Conservation (phyloP, 78 protist genomes). For the Bodo saltans region DNA sequence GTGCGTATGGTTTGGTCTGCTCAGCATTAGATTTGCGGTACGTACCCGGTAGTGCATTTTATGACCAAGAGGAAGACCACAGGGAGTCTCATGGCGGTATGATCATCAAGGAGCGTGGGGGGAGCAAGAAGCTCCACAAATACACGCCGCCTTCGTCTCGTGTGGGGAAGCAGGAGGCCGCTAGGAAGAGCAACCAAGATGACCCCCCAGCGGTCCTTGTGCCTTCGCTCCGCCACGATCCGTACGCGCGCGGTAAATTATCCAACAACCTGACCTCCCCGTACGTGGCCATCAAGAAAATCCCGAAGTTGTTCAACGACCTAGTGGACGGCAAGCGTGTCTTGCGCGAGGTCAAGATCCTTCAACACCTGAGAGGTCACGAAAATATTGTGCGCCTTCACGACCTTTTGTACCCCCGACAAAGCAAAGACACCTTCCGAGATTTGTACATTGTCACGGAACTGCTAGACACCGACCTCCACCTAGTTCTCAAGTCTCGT, state of each 20-base stretch:
- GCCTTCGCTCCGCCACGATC: no score
- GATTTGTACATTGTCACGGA: conserved; percentile 77
- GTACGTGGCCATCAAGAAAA: conserved; percentile 91
- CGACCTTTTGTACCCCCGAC: conserved; percentile 4
- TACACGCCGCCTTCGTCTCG: no score
- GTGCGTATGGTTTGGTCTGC: conserved; percentile 78
- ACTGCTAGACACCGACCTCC: conserved; percentile 95
- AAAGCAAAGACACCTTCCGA: not conserved
- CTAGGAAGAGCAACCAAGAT: no score
- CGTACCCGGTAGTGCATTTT: no score
- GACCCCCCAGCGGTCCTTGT: no score
- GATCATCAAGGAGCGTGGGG: no score
- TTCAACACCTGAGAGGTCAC: conserved; percentile 19
- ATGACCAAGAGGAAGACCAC: no score
- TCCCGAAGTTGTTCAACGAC: conserved; percentile 78
- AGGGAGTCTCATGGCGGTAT: conserved; percentile 69
- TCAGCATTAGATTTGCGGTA: not conserved
- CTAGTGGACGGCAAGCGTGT: conserved; percentile 83
- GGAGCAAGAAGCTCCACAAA: conserved; percentile 25
- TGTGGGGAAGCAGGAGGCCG: no score
- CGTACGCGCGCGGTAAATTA: no score
- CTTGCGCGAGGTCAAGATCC: conserved; percentile 63
- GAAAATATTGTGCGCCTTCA: conserved; percentile 1
- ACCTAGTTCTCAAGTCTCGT: conserved; percentile 74
- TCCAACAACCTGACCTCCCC: not conserved